Evolutionary conservation across 768 basidiomycete species (phyloP).

Genomic region (Termitomyces sp.): DNA sequence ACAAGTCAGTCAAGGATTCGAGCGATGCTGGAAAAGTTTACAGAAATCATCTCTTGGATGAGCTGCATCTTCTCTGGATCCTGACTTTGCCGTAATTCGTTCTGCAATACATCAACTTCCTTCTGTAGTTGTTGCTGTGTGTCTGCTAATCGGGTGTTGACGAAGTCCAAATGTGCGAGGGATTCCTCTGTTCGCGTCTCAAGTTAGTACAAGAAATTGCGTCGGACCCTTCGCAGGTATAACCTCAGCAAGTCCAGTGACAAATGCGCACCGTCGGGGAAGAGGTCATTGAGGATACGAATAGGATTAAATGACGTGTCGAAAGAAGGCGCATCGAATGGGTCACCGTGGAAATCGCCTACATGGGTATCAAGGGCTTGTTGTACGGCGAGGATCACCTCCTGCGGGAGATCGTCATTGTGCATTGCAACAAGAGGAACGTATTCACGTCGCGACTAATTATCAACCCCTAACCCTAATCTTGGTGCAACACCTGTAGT

Average conservation of each 20-base stretch:
- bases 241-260: slow-evolving; percentile 7
- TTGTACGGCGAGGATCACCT: slow-evolving; percentile 66
- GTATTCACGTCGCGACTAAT: slow-evolving; percentile 10
- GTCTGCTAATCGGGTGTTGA: slow-evolving; percentile 63
- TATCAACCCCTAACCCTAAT: slow-evolving; percentile 21
- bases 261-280: slow-evolving; percentile 64
- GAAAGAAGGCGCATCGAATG: slow-evolving; percentile 48
- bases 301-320: slow-evolving; percentile 48
- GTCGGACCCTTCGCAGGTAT: not conserved
- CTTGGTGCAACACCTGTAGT: not conserved
- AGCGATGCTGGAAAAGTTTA: slow-evolving; percentile 27
- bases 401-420: slow-evolving; percentile 54
- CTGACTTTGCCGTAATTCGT: slow-evolving; percentile 68
- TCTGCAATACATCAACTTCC: slow-evolving; percentile 67
- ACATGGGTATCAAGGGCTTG: slow-evolving; percentile 56
- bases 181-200: slow-evolving; percentile 56
- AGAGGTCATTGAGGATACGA: slow-evolving; percentile 61
- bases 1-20: not conserved
- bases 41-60: slow-evolving; percentile 96
- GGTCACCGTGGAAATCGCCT: slow-evolving; percentile 38
- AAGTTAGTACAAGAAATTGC: slow-evolving; percentile 12
- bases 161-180: slow-evolving; percentile 62
- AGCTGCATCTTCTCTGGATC: slow-evolving; percentile 85
- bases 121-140: slow-evolving; percentile 65
- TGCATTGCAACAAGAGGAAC: slow-evolving; percentile 24